Evolutionary conservation across 805 yeast species (phyloP), one percentile per base, ranked within the genome.

Genomic region (Wickerhamomyces chaumierensis): DNA sequence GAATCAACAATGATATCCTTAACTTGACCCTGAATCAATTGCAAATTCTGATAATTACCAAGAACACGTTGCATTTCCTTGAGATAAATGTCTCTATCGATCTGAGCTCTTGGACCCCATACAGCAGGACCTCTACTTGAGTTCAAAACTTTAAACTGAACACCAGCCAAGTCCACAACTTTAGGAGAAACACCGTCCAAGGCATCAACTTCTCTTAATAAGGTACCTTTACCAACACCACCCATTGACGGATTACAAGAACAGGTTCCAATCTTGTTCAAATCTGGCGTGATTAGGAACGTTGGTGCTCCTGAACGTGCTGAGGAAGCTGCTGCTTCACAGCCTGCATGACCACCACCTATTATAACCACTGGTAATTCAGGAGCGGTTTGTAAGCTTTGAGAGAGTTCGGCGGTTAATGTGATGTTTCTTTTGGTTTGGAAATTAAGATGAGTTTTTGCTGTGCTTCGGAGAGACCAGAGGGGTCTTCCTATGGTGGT

Each of bases 321-420:
- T 1, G 95, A 68, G 0, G 90, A 97, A 0, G 96, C 69, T 2
- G 95, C 92, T 0, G 99, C 98, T 59, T 92, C 99, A 48, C 95
- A 80, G 12, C 99, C 99, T 28, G 98, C 98, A 63, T 92, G 99
- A 0, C 99, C 99, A 12, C 94, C 99, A 4, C 99, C 99, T 17
- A 92, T 75, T 4, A 92, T 90, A 2, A 90, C 70, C 0, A 87
- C 96, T 0, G 87, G 90, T 35, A 53, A 44, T 9, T 45, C 48
- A 27, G 43, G 36, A 1, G 56, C 44, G 3, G 36, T 25, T 6
- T 20, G 4, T 14, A 53, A 37, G 2, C 47, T 36, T 9, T 19
- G 29, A 17, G 37, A 36, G 2, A 53, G 49, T 17, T 53, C 57
- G 2, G 54, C 40, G 19, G 42, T 50, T 18, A 53, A 39, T 16